Conservation (phyloP, 2,329 filamentous ascomycete genomes). For the Plectosphaerella plurivora region DNA sequence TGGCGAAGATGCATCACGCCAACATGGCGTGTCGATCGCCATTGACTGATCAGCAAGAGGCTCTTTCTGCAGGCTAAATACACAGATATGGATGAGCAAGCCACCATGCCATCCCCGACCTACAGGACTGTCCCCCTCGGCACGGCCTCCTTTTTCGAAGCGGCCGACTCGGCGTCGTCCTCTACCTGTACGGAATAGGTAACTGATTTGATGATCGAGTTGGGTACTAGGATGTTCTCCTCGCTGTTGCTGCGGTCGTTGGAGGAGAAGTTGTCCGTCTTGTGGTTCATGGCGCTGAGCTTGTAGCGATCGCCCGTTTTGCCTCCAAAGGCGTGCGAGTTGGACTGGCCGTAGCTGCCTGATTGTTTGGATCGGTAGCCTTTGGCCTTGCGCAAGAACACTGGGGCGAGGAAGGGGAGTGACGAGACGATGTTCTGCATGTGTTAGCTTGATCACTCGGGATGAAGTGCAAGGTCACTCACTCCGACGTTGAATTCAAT, state of each 20-base stretch:
- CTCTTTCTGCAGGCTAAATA: no score
- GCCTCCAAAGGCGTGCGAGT: constrained; percentile 9
- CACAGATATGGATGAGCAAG: no score
- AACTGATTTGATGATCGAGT: constrained; percentile 35
- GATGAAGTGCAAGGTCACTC: constrained; percentile 17
- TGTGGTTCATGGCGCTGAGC: constrained; percentile 30
- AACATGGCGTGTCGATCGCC: no score
- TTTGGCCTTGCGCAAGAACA: constrained; percentile 36
- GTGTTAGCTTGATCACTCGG: not conserved
- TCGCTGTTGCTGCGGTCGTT: constrained; percentile 24
- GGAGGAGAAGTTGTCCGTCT: constrained; percentile 22
- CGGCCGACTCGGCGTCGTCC: constrained; percentile 11
- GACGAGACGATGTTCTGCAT: constrained; percentile 40
- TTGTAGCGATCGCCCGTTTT: constrained; percentile 28
- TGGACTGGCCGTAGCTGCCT: constrained; percentile 17
- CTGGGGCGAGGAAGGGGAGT: constrained; percentile 38
- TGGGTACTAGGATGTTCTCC: constrained; percentile 30
- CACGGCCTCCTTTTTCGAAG: not conserved
- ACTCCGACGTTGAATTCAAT: constrained; percentile 55
- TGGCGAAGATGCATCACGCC: no score
- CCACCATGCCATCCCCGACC: not conserved
- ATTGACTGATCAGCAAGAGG: no score
- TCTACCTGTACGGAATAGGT: constrained; percentile 35
- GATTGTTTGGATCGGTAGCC: constrained; percentile 34
- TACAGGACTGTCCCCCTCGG: not conserved